Conservation (phyloP, 176 grass and related monocot genomes). For the Aegilops speltoides region DNA sequence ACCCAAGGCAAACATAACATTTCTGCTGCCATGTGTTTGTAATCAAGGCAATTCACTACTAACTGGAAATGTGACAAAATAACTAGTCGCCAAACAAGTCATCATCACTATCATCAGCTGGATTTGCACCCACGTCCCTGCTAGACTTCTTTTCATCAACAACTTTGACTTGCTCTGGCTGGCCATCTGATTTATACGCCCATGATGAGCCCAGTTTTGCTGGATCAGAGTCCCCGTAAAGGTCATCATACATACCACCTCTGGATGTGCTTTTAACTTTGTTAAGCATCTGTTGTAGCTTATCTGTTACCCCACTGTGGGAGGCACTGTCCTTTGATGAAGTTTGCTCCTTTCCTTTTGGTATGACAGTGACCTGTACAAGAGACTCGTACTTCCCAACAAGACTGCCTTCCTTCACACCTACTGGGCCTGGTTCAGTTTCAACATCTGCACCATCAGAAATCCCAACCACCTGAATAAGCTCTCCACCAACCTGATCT, state of each 20-base stretch:
- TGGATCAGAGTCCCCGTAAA: slow-evolving; percentile 68
- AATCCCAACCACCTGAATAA: slow-evolving; percentile 93
- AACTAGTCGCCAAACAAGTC: slow-evolving; percentile 85
- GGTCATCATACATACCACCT: slow-evolving; percentile 71
- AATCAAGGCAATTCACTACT: slow-evolving; percentile 7
- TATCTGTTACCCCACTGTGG: slow-evolving; percentile 71
- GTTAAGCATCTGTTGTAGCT: slow-evolving; percentile 69
- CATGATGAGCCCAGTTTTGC: slow-evolving; percentile 65
- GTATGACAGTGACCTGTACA: slow-evolving; percentile 82
- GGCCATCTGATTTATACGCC: slow-evolving; percentile 69
- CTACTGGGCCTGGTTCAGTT: slow-evolving; percentile 85
- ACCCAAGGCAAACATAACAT: slow-evolving; percentile 22
- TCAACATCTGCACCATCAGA: slow-evolving; percentile 94
- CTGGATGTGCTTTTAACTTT: slow-evolving; percentile 72
- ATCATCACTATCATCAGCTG: slow-evolving; percentile 79
- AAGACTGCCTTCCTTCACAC: slow-evolving; percentile 95
- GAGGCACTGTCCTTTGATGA: slow-evolving; percentile 46
- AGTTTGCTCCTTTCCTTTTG: slow-evolving; percentile 81
- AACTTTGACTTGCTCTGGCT: slow-evolving; percentile 46
- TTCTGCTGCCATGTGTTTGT: background rate
- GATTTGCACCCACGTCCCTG: background rate
- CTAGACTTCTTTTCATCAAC: slow-evolving; percentile 23
- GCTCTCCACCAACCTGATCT: slow-evolving; percentile 84
- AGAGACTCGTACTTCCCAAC: slow-evolving; percentile 98
- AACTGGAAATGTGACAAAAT: slow-evolving; percentile 24